Evolutionary conservation across 78 protist species (phyloP), one percentile per base, ranked within the genome.

Genomic region (Tieghemostelium lacteum): DNA sequence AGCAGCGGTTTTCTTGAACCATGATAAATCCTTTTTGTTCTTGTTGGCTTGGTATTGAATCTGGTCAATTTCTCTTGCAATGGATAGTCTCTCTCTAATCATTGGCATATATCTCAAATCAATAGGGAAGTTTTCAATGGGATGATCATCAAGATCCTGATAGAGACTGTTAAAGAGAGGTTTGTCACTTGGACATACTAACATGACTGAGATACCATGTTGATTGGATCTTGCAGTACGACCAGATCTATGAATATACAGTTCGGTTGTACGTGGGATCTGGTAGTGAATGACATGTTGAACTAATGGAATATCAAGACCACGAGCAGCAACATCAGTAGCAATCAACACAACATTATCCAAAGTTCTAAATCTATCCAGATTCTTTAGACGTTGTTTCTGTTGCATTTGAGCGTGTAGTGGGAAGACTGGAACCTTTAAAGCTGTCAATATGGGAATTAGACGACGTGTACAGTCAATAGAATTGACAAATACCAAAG

Each of bases 311-410:
- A 98, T 96, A 92, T 98, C 99, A 31, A 99, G 86, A 3, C 99
- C 99, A 54, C 99, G 96, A 1, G 99, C 96, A 22, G 99, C 99
- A 17, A 99, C 99, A 34, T 98, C 99, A 2, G 99, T 99, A 50
- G 99, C 99, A 14, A 98, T 98, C 34, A 99, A 75, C 40, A 98
- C 75, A 1, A 42, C 75, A 26, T 42, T 72, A 16, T 28, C 26
- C 3, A 93, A 50, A 14, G 93, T 55, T 16, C 74, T 66, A 83
- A 87, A 87, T 49, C 76, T 69, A 55, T 95, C 40, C 31, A 97
- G 88, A 36, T 96, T 70, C 14, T 85, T 87, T 19, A 93, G 24
- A 40, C 99, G 93, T 37, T 94, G 78, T 24, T 92, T 42, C 88
- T 97, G 98, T 4, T 88, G 72, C 96, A 97, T 61, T 36, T 95